phyloP scores from a whole-genome alignment of 345 rosid genomes.

The Sonneratia alba region DNA sequence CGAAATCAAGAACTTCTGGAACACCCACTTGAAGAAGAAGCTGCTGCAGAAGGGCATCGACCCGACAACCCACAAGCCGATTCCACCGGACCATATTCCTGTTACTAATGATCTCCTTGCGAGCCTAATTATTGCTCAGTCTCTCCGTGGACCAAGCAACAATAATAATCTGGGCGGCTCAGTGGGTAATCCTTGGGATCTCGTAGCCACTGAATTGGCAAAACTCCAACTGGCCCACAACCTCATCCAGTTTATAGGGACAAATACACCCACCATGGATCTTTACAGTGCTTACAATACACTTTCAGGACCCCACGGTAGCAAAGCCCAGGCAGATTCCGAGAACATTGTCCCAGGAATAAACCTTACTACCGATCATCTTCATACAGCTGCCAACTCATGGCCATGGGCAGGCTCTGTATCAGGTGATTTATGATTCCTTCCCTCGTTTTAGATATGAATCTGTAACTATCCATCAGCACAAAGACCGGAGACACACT shows the following conservation, averaged over 20 bases:
- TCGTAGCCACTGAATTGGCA: constrained; percentile 46
- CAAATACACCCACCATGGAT: constrained; percentile 17
- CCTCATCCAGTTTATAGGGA: constrained; percentile 5
- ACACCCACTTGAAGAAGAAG: background rate
- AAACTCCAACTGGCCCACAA: constrained; percentile 39
- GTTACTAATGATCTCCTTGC: background rate
- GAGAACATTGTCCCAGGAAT: background rate
- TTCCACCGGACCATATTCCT: background rate
- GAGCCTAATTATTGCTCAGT: background rate
- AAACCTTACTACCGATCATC: background rate
- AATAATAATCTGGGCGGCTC: constrained; percentile 8
- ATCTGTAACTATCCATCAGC: too few species aligned
- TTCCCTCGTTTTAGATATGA: too few species aligned
- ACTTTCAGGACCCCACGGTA: background rate
- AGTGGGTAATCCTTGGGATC: constrained; percentile 23
- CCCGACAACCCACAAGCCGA: background rate
- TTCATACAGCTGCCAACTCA: background rate
- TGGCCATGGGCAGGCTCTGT: background rate
- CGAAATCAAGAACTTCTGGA: background rate
- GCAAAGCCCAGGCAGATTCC: background rate
- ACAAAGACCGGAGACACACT: too few species aligned
- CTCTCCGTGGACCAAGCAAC: constrained; percentile 6
- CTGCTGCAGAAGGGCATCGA: background rate
- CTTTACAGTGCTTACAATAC: background rate
- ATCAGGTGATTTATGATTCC: background rate